Base-by-base conservation (phyloP, 2,329 filamentous ascomycete species). In the Pseudogymnoascus sp. region DNA sequence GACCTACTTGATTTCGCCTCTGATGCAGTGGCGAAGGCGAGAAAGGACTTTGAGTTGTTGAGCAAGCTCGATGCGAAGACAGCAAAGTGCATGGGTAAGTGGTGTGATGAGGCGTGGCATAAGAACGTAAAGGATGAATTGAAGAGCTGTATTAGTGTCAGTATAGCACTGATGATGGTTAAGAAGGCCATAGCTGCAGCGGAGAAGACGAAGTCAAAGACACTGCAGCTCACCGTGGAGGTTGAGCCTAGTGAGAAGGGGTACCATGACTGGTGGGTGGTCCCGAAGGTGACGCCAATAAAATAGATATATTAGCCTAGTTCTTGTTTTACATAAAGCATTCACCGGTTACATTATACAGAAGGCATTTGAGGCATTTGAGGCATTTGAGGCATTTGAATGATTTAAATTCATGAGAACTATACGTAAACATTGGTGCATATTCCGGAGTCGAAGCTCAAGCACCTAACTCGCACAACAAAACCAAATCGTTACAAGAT, bases 131-230 rank as follows among this genome's bases (percentile, higher is more conserved):
- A 85, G 72, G 80, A 83, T 65, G 82, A 81, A 8, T 78, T 89
- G 69, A 86, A 85, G 70, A 84, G 88, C n/a, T 88, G 86, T 67
- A 91, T 93, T 65, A 85, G 85, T 7, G 80, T 87, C 0, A 85
- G 84, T 5, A 82, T 92, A 66, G 84, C 86, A 0, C 81, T 90
- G 47, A 80, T 81, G 24, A 79, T 79, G 1, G 73, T 89, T 59
- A 82, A 81, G 69, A 88, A 85, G 72, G 81, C 80, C 1, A 68
- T 87, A 7, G 75, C 77, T 16, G 74, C 71, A 64, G 68, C 70
- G 65, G 61, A 69, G 61, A 64, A 68, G 67, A 62, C 68, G 65
- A 64, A 61, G 62, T 59, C 8, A 64, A 66, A 42, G 65, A 66
- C 65, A 50, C 67, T 68, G 19, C 67, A 69, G 37, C 69, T 86